Evolutionary conservation across 345 rosid species (phyloP), one percentile per base, ranked within the genome.

Genomic region (Stellera chamaejasme): DNA sequence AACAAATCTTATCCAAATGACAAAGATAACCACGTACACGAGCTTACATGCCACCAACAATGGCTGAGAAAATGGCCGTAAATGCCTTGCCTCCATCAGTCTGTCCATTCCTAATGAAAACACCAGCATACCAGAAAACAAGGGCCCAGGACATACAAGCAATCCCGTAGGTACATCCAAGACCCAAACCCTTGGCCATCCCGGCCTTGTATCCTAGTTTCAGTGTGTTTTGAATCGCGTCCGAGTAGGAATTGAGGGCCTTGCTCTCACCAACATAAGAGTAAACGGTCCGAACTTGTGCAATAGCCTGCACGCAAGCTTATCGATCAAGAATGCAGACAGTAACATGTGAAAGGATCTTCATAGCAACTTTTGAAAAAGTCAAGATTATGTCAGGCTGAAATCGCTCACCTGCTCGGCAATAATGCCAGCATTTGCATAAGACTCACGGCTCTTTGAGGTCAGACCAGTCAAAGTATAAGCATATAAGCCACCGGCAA

Each of bases 141-240:
- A 94, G 78, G n/a, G 99, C 99, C 99, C 99, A 94, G 10, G 99
- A 94, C 99, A 94, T 94, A 66, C 97, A 90, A 44, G 99, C 99
- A 55, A 94, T 94, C 41, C 99, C 99, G 64, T 85, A 94, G 0
- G 99, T 94, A 66, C 99, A 94, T 65, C 99, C 99, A 19, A 94
- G 76, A 15, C 99, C 99, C 73, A 94, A 78, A 4, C 99, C 99
- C 77, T 94, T 94, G 59, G 99, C 99, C 99, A 94, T 87, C 11
- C 99, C 99, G 16, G 99, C 99, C 75, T 90, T 94, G 69, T 94
- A 94, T 45, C 99, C 96, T 11, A 94, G 96, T 75, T 94, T 89
- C 50, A 94, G 75, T 0, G 96, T 90, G 64, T 87, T 87, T 52
- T 93, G 99, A 74, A 94, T 90, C 1, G 97, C 90, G 63, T 94